A percentile compares a stretch with the other conserved stretches of the same genome.
Conservation (phyloP, 2,329 filamentous ascomycete species). For the Aureobasidium pullulans region DNA sequence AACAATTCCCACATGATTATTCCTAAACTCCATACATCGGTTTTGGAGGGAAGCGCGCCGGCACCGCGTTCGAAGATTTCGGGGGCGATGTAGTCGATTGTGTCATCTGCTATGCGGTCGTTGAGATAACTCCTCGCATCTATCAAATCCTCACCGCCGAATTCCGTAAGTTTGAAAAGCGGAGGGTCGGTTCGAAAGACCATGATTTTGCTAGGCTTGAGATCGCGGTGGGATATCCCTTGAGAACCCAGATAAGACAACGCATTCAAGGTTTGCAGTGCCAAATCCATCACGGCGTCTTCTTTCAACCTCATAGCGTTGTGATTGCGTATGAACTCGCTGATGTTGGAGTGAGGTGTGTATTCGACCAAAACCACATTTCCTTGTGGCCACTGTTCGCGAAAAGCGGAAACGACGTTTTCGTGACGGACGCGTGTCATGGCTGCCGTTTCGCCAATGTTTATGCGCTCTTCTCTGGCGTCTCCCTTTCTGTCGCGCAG, state of each 20-base stretch:
- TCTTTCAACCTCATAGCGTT: neutral
- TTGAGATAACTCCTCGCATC: neutral
- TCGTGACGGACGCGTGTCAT: slow-evolving; percentile 9
- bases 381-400: slow-evolving; percentile 1
- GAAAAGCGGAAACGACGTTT: slow-evolving; percentile 9
- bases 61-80: slow-evolving; percentile 5
- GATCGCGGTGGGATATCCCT: neutral
- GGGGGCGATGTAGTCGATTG: slow-evolving; percentile 6
- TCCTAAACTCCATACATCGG: slow-evolving; percentile 71
- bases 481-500: slow-evolving; percentile 4
- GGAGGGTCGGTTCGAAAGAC: slow-evolving; percentile 10
- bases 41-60: neutral
- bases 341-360: slow-evolving; percentile 3
- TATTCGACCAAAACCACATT: slow-evolving; percentile 6
- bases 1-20: slow-evolving; percentile 99
- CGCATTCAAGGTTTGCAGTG: slow-evolving; percentile 3
- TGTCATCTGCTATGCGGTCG: slow-evolving; percentile 4
- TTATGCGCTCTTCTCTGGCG: neutral
- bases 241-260: neutral
- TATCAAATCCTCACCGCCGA: neutral
- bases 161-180: slow-evolving; percentile 2
- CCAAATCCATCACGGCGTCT: slow-evolving; percentile 10
- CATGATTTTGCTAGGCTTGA: slow-evolving; percentile 6
- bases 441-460: slow-evolving; percentile 8
- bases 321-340: slow-evolving; percentile 5